Percentiles rank a stretch among this genome's conserved stretches.
These are phyloP conservation scores for Stentor roeselii DNA, from an alignment of 73 alveolate species.

Conservation along the genomic window DNA sequence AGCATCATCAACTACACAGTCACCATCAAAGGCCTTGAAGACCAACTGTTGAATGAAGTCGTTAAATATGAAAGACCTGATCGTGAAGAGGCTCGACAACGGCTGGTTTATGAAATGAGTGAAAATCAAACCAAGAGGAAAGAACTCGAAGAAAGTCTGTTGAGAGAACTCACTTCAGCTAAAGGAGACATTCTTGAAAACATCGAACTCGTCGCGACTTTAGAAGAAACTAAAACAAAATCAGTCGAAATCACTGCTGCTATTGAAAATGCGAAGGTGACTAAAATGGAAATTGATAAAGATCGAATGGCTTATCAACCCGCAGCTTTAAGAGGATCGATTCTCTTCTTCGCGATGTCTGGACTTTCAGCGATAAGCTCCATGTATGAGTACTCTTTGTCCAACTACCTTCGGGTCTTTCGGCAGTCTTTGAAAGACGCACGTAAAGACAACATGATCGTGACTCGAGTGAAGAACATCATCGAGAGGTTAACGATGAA, in stretches of 20 bases:
- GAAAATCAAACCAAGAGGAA: conserved; percentile 89
- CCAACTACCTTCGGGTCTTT: conserved; percentile 96
- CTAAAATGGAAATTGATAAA: conserved; percentile 91
- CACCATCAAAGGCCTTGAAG: conserved; percentile 96
- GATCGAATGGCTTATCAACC: conserved; percentile 85
- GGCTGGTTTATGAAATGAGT: conserved; percentile 92
- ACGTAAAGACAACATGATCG: conserved; percentile 90
- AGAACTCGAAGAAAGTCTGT: conserved; percentile 89
- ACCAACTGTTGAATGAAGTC: conserved; percentile 97
- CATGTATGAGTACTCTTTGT: conserved; percentile 99
- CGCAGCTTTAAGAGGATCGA: conserved; percentile 93
- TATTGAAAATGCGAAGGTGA: conserved; percentile 91
- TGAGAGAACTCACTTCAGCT: conserved; percentile 76
- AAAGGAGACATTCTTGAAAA: conserved; percentile 97
- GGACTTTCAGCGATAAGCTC: conserved; percentile 96
- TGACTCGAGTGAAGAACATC: conserved; percentile 93
- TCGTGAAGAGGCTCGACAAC: conserved; percentile 92
- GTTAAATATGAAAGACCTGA: conserved; percentile 98
- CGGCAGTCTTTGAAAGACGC: conserved; percentile 97
- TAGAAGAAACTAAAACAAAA: conserved; percentile 94
- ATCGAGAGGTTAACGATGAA: conserved; percentile 94
- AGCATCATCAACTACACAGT: conserved; percentile 98
- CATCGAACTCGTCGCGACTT: conserved; percentile 90
- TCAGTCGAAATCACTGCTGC: conserved; percentile 95
- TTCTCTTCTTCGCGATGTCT: conserved; percentile 98